Evolutionary conservation across 176 grass and related monocot species (phyloP).

Genomic region (Bromus sterilis): DNA sequence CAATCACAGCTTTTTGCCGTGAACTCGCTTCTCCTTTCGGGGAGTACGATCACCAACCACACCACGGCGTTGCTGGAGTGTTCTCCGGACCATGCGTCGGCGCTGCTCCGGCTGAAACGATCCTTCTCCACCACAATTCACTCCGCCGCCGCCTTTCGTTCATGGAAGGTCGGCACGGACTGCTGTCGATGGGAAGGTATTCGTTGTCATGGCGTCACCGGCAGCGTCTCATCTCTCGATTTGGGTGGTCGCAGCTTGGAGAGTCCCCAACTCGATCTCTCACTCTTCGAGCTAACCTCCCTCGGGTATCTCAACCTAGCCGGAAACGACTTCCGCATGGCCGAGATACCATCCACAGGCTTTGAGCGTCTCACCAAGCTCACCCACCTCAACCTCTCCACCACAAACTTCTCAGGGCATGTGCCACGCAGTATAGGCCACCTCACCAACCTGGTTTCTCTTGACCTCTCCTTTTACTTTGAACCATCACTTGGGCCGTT

Average conservation of each 20-base stretch:
- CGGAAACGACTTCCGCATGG: slow-evolving; percentile 12
- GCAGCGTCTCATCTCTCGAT: slow-evolving; percentile 21
- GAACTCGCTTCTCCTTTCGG: neutral
- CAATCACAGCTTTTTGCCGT: neutral
- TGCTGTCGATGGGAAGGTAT: neutral
- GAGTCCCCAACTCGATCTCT: neutral
- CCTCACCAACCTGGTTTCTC: slow-evolving; percentile 21
- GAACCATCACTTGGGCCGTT: neutral
- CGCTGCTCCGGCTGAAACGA: neutral
- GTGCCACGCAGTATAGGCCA: slow-evolving; percentile 20
- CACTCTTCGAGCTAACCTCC: slow-evolving; percentile 32
- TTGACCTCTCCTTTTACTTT: slow-evolving; percentile 23
- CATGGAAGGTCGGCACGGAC: neutral
- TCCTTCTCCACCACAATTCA: neutral
- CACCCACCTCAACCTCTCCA: slow-evolving; percentile 52
- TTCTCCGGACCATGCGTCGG: neutral
- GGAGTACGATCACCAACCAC: neutral
- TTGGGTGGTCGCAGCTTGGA: neutral
- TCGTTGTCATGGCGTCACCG: neutral
- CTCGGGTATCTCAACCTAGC: slow-evolving; percentile 32
- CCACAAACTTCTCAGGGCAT: slow-evolving; percentile 14
- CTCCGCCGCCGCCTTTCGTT: neutral
- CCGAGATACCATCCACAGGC: neutral
- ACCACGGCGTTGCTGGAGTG: neutral
- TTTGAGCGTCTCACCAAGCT: slow-evolving; percentile 32